phyloP scores from a whole-genome alignment of 192 early-diverging fungal species.

The Umbelopsis ramanniana region DNA sequence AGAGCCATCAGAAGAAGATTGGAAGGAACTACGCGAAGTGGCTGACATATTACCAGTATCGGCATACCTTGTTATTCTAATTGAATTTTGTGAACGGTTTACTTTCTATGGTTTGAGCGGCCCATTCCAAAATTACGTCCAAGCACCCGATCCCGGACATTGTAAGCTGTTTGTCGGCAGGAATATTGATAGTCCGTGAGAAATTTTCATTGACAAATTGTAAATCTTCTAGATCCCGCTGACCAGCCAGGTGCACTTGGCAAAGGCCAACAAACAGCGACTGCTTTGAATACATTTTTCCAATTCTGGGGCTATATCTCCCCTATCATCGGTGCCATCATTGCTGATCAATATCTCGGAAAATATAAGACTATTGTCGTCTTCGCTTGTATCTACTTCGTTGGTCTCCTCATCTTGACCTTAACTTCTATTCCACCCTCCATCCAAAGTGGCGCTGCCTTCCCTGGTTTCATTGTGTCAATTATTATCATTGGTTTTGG shows the following conservation, averaged over 20 bases:
- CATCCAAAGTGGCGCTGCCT: constrained; percentile 56
- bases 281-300: constrained; percentile 60
- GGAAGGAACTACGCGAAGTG: constrained; percentile 59
- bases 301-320: constrained; percentile 58
- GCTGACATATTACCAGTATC: constrained; percentile 62
- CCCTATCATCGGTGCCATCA: constrained; percentile 55
- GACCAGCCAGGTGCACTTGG: constrained; percentile 56
- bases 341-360: constrained; percentile 76
- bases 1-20: constrained; percentile 65
- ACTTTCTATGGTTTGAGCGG: constrained; percentile 66
- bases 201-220: constrained; percentile 11
- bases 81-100: constrained; percentile 71
- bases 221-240: constrained; percentile 31
- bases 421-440: constrained; percentile 62
- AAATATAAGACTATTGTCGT: constrained; percentile 76
- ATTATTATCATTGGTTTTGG: constrained; percentile 76
- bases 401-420: constrained; percentile 66
- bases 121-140: constrained; percentile 53
- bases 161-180: constrained; percentile 30
- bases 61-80: constrained; percentile 58
- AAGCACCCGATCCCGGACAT: constrained; percentile 26
- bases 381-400: constrained; percentile 66
- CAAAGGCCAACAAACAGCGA: constrained; percentile 55
- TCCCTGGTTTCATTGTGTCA: constrained; percentile 68
- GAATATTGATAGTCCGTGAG: background rate